phyloP scores from a whole-genome alignment of 2,329 filamentous ascomycete species.

The Stromatinia cepivora region DNA sequence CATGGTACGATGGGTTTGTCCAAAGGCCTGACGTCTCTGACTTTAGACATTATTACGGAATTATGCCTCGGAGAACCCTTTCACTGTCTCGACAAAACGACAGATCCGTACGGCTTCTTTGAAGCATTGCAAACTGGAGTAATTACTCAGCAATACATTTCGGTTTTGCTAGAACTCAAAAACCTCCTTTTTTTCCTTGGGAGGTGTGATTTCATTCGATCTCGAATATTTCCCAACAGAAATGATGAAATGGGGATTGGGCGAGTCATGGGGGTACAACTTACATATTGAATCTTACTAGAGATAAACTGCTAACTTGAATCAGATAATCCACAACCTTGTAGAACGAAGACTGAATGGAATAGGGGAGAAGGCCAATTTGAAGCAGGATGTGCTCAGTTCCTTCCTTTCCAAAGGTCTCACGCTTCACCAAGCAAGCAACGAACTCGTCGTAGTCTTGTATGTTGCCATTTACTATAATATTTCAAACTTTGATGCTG shows the following conservation, averaged over 20 bases:
- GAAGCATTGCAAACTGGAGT: conserved; percentile 13
- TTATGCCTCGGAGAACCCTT: conserved; percentile 8
- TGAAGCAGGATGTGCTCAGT: neutral
- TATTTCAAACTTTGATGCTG: neutral
- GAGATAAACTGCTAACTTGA: neutral
- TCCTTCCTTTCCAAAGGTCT: conserved; percentile 12
- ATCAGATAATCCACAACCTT: neutral
- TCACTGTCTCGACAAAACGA: neutral
- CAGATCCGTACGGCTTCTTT: neutral
- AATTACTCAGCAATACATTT: conserved; percentile 14
- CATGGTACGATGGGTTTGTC: neutral
- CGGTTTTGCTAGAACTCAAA: conserved; percentile 19
- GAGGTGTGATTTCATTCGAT: conserved; percentile 4
- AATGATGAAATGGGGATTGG: conserved; percentile 2
- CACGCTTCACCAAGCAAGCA: conserved; percentile 2
- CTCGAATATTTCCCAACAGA: neutral
- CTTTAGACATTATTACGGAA: conserved; percentile 14
- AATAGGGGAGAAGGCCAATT: neutral
- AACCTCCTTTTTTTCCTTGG: conserved; percentile 11
- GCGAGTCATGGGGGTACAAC: conserved; percentile 4
- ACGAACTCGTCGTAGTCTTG: neutral
- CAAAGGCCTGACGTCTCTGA: conserved; percentile 8
- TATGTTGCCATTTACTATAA: neutral
- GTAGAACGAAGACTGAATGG: neutral
- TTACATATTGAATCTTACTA: neutral